Conservation (phyloP, 257 asterid species). For the Solanum tacnaense region DNA sequence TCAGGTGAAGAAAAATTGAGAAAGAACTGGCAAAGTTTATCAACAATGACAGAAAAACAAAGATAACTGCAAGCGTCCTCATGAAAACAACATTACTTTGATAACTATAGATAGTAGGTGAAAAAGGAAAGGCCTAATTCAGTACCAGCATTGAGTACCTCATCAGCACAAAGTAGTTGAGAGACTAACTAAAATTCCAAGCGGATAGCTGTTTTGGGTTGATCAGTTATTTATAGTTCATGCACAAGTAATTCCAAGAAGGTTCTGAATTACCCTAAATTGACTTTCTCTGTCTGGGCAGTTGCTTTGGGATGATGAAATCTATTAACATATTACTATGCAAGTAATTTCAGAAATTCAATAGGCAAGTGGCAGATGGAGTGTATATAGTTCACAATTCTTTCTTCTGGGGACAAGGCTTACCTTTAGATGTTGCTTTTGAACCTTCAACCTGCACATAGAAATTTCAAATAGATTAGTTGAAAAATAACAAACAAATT, state of each 20-base stretch:
- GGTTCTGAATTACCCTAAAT: not conserved
- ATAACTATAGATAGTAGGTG: not conserved
- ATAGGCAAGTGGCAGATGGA: not conserved
- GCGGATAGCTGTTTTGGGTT: not conserved
- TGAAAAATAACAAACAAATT: not conserved
- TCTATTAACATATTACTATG: not conserved
- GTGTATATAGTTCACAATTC: not conserved
- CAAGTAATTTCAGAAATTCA: not conserved
- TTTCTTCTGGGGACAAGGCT: not conserved
- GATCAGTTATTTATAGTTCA: not conserved
- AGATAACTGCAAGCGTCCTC: not conserved
- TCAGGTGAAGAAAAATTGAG: not conserved
- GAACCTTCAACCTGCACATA: constrained; percentile 45
- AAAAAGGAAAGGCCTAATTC: not conserved
- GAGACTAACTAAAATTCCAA: not conserved
- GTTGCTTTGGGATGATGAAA: not conserved
- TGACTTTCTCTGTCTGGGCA: not conserved
- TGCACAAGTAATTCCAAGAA: not conserved
- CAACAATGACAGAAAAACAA: not conserved
- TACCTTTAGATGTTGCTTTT: constrained; percentile 43
- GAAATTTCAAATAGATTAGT: constrained; percentile 10
- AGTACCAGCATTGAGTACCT: not conserved
- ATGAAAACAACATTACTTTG: not conserved
- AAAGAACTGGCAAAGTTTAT: not conserved
- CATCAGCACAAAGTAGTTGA: not conserved